Evolutionary conservation across 768 basidiomycete genomes (phyloP), one percentile per base, ranked within the genome.

Genomic region (Pleurotus platypus): DNA sequence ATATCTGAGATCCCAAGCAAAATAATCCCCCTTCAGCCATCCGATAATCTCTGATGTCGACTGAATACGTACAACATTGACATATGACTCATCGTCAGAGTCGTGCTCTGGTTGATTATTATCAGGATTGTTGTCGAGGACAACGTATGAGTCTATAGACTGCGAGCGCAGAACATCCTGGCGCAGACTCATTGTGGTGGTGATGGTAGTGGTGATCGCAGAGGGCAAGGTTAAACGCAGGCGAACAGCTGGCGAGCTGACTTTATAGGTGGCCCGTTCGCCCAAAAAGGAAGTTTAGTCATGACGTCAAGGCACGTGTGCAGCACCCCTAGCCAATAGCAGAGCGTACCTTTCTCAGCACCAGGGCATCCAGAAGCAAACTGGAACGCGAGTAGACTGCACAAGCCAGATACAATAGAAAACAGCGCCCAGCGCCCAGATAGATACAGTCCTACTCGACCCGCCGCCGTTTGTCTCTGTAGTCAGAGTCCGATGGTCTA

Each of bases 151-250:
- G 63, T 78, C 75, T 35, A 67, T 69, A 3, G 73, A 69, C 26
- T 82, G 74, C 4, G 83, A 84, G 64, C 81, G 79, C 61, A 90
- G 77, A 53, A 90, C 81, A 66, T 78, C 87, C 69, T 89, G 87
- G 6, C 88, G 75, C 49, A 91, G 76, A 74, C 87, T 90, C 76
- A 80, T 84, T 61, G 65, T 69, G 49, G 67, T 60, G 58, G 46
- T 40, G 57, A 9, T 55, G 26, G 59, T 57, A 27, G 56, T 53
- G 46, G 20, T 56, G 27, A 39, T 54, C 12, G 26, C 30, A 26
- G 53, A 20, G 43, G 49, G 45, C 46, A 27, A 50, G 47, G 49
- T n/a, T 59, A 7, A 13, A 24, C 46, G 46, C 16, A 24, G 16
- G 46, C 24, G 46, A 24, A 16, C 24, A 16, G 46, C 46, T 24